Conservation (phyloP, 495 filamentous ascomycete genomes). For the Penicillium pulvis region DNA sequence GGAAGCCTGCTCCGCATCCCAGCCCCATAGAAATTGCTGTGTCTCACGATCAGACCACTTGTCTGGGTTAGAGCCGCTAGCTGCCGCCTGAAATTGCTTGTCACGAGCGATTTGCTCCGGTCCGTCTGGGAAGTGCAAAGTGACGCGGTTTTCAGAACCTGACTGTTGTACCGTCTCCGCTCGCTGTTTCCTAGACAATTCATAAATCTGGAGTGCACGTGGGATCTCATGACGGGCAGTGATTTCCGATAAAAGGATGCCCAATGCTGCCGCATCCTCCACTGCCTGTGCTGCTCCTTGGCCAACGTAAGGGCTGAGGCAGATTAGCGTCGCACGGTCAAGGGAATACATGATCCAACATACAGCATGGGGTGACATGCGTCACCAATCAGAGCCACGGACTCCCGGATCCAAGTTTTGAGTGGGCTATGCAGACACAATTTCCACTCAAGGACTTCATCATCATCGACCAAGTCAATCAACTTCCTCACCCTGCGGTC, state of each 20-base stretch:
- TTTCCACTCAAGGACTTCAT: slow-evolving; percentile 65
- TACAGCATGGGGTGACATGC: slow-evolving; percentile 68
- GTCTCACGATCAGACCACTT: slow-evolving; percentile 53
- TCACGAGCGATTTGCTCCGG: slow-evolving; percentile 54
- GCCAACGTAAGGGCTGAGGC: slow-evolving; percentile 41
- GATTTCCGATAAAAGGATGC: slow-evolving; percentile 47
- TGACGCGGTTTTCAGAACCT: slow-evolving; percentile 50
- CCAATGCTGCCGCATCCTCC: slow-evolving; percentile 58
- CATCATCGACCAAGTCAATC: slow-evolving; percentile 43
- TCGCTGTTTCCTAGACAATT: slow-evolving; percentile 50
- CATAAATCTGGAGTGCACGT: slow-evolving; percentile 46
- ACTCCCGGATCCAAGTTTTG: slow-evolving; percentile 57
- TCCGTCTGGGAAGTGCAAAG: slow-evolving; percentile 58
- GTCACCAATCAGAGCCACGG: slow-evolving; percentile 66
- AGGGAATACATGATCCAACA: slow-evolving; percentile 9
- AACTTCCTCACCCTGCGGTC: slow-evolving; percentile 38
- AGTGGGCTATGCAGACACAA: slow-evolving; percentile 59
- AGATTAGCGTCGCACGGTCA: slow-evolving; percentile 5
- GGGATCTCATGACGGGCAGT: slow-evolving; percentile 41
- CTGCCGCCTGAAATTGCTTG: slow-evolving; percentile 40
- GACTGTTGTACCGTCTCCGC: slow-evolving; percentile 54
- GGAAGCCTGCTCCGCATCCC: slow-evolving; percentile 49
- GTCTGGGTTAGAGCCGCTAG: slow-evolving; percentile 43
- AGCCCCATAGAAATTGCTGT: slow-evolving; percentile 49
- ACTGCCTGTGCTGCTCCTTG: slow-evolving; percentile 57